phyloP scores from a whole-genome alignment of 371 early-diverging fungal species.

The Lichtheimia ramosa region DNA sequence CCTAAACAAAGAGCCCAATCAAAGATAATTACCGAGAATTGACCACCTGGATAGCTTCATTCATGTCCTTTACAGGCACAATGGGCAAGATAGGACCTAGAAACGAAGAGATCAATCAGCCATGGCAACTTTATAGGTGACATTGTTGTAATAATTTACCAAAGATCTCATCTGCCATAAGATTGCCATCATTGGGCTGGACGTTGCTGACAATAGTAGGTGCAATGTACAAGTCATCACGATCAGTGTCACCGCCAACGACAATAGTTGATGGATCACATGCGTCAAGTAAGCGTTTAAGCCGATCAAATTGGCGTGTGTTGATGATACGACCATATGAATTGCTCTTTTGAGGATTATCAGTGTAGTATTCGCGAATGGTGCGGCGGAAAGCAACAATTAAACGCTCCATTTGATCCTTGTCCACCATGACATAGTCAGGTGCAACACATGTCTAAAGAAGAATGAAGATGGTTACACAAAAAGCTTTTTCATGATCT shows the following conservation, averaged over 20 bases:
- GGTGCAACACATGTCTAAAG: slow-evolving; percentile 82
- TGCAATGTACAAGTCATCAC: slow-evolving; percentile 60
- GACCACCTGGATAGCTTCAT: slow-evolving; percentile 75
- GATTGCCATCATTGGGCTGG: slow-evolving; percentile 34
- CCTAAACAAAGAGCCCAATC: not conserved
- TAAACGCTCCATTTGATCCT: slow-evolving; percentile 52
- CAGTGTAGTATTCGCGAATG: slow-evolving; percentile 46
- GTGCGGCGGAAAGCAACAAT: slow-evolving; percentile 46
- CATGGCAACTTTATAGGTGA: not conserved
- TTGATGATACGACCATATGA: slow-evolving; percentile 73
- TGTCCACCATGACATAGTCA: slow-evolving; percentile 81
- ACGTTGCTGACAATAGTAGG: slow-evolving; percentile 70
- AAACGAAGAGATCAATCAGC: not conserved
- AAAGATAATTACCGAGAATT: slow-evolving; percentile 57
- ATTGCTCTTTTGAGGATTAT: slow-evolving; percentile 42
- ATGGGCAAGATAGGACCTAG: slow-evolving; percentile 83
- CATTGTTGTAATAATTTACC: slow-evolving; percentile 31
- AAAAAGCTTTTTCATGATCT: too few relatives aligned
- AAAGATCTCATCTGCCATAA: slow-evolving; percentile 80
- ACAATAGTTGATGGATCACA: slow-evolving; percentile 44
- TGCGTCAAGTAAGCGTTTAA: slow-evolving; percentile 53
- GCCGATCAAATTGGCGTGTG: slow-evolving; percentile 66
- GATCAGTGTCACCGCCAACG: slow-evolving; percentile 59
- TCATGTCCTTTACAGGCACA: slow-evolving; percentile 68
- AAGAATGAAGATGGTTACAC: not conserved